Evolutionary conservation across 805 yeast genomes (phyloP).

Genomic region (Clavispora vitiphila): DNA sequence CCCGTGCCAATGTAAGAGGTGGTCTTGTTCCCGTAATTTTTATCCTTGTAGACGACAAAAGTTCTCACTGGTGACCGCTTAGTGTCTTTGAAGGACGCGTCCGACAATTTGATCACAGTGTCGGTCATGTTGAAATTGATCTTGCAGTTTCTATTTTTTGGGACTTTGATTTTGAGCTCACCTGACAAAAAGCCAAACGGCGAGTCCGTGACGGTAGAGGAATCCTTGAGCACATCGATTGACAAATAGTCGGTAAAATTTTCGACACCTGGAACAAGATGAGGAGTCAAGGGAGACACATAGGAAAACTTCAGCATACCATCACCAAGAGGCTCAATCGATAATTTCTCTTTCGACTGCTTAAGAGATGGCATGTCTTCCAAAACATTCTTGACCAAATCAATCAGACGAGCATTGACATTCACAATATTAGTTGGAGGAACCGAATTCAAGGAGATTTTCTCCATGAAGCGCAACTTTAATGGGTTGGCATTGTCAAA

Average conservation of each 20-base stretch:
- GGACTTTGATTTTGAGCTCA: slow-evolving; percentile 52
- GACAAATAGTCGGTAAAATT: slow-evolving; percentile 41
- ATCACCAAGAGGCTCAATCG: slow-evolving; percentile 33
- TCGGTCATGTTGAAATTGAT: slow-evolving; percentile 52
- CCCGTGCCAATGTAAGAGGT: slow-evolving; percentile 4
- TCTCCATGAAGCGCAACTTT: slow-evolving; percentile 67
- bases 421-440: slow-evolving; percentile 33
- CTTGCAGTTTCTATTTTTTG: slow-evolving; percentile 61
- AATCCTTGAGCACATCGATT: slow-evolving; percentile 47
- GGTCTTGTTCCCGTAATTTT: slow-evolving; percentile 5
- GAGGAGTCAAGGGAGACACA: slow-evolving; percentile 45
- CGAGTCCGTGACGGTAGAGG: slow-evolving; percentile 37
- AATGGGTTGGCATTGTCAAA: slow-evolving; percentile 60
- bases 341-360: slow-evolving; percentile 17
- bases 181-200: slow-evolving; percentile 67
- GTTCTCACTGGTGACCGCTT: slow-evolving; percentile 59
- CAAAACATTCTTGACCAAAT: slow-evolving; percentile 40
- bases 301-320: slow-evolving; percentile 55
- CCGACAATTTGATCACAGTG: slow-evolving; percentile 25
- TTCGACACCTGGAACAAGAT: slow-evolving; percentile 25
- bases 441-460: slow-evolving; percentile 41
- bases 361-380: slow-evolving; percentile 64
- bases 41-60: slow-evolving; percentile 46
- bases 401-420: slow-evolving; percentile 49
- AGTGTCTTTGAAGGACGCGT: not conserved